These are phyloP conservation scores for Lentinula lateritia DNA, from an alignment of 768 basidiomycete genomes.

Conservation along the genomic window DNA sequence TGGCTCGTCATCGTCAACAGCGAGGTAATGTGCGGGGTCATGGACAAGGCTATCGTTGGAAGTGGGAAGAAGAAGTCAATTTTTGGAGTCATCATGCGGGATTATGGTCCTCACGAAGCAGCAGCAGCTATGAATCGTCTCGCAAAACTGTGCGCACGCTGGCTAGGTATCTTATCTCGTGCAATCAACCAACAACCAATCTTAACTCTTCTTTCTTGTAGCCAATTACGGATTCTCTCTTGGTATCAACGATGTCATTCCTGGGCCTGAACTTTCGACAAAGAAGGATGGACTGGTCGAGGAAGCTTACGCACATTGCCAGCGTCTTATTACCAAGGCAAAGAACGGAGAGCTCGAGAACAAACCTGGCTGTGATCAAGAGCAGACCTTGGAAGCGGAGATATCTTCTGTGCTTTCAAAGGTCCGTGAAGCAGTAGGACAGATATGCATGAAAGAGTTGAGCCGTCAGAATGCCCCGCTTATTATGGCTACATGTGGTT, in stretches of 20 bases:
- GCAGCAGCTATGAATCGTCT: constrained; percentile 93
- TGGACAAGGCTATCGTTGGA: constrained; percentile 98
- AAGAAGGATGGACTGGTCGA: constrained; percentile 86
- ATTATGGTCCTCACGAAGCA: constrained; percentile 94
- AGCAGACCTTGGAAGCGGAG: constrained; percentile 94
- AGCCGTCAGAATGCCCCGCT: constrained; percentile 94
- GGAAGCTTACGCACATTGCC: constrained; percentile 83
- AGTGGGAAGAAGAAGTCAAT: constrained; percentile 99
- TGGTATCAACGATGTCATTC: constrained; percentile 98
- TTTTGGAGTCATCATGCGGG: constrained; percentile 94
- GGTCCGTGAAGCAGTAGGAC: constrained; percentile 93
- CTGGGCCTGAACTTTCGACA: constrained; percentile 73
- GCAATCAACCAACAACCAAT: not conserved
- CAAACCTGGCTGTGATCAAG: constrained; percentile 96
- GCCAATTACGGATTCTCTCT: constrained; percentile 97
- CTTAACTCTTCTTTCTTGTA: constrained; percentile 21
- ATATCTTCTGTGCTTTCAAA: constrained; percentile 92
- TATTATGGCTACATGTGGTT: constrained; percentile 99
- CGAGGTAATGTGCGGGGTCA: constrained; percentile 98
- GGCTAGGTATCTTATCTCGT: constrained; percentile 58
- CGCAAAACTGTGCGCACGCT: constrained; percentile 93
- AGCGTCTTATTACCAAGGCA: constrained; percentile 81
- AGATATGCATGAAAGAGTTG: constrained; percentile 98
- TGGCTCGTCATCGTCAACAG: constrained; percentile 97
- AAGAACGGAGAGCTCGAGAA: constrained; percentile 92